These are phyloP conservation scores for Starmerella sp. DNA, from an alignment of 805 yeast species.

Conservation along the genomic window DNA sequence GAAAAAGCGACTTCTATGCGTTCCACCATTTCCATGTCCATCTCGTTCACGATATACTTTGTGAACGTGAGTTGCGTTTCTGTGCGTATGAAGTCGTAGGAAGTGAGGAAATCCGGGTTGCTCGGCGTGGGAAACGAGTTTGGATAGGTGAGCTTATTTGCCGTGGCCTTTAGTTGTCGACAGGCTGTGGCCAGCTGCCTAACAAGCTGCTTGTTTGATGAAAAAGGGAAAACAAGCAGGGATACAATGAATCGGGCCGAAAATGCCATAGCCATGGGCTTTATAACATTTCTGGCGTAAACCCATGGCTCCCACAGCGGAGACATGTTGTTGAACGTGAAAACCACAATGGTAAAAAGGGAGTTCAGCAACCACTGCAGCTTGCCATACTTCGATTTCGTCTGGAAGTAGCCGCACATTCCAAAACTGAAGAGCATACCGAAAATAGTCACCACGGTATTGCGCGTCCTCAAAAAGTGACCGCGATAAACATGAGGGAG, in stretches of 20 bases:
- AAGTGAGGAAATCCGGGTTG: slow-evolving; percentile 5
- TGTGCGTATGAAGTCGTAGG: slow-evolving; percentile 9
- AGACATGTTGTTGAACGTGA: slow-evolving; percentile 18
- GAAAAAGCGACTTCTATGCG: slow-evolving; percentile 23
- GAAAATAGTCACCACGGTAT: slow-evolving; percentile 22
- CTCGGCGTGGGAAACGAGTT: slow-evolving; percentile 13
- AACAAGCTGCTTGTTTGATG: slow-evolving; percentile 23
- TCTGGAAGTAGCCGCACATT: slow-evolving; percentile 17
- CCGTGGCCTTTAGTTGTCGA: not conserved
- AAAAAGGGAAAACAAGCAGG: slow-evolving; percentile 23
- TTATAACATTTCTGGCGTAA: slow-evolving; percentile 17
- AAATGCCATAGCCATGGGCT: slow-evolving; percentile 24
- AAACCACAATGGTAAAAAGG: slow-evolving; percentile 20
- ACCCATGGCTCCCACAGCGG: slow-evolving; percentile 25
- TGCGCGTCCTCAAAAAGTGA: slow-evolving; percentile 17
- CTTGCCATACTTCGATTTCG: slow-evolving; percentile 16
- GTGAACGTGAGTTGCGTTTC: slow-evolving; percentile 14
- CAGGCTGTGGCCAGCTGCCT: slow-evolving; percentile 17
- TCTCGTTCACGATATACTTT: slow-evolving; percentile 15
- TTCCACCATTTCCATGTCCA: slow-evolving; percentile 17
- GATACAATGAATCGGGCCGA: slow-evolving; percentile 21
- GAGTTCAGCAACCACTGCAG: slow-evolving; percentile 23
- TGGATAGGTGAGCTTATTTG: not conserved
- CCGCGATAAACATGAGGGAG: slow-evolving; percentile 20
- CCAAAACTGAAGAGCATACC: slow-evolving; percentile 21